These are phyloP conservation scores for Lithocarpus polystachyus DNA, from an alignment of 306 rosid species.

Conservation along the genomic window DNA sequence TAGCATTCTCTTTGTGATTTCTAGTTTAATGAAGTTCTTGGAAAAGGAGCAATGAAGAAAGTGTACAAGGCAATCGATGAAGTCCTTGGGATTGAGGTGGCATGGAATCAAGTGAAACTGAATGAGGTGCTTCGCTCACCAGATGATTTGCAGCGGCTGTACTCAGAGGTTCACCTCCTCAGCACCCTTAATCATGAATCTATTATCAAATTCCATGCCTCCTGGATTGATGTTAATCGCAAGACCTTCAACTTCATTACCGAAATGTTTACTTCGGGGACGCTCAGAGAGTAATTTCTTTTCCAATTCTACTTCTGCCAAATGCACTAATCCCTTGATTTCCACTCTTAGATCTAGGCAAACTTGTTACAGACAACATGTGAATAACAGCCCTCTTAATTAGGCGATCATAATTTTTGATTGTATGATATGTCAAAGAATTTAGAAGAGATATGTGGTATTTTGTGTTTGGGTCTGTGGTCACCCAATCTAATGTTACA, in stretches of 20 bases:
- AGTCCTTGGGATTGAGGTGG: constrained; percentile 82
- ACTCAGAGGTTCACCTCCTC: constrained; percentile 93
- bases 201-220: constrained; percentile 71
- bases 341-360: constrained; percentile 2
- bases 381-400: neutral
- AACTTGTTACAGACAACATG: neutral
- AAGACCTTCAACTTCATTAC: constrained; percentile 83
- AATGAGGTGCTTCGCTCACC: constrained; percentile 63
- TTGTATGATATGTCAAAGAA: neutral
- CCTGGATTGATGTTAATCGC: constrained; percentile 73
- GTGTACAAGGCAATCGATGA: constrained; percentile 90
- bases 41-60: constrained; percentile 89
- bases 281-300: constrained; percentile 74
- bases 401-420: neutral
- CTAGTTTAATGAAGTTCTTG: constrained; percentile 72
- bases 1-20: constrained; percentile 9
- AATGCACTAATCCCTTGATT: neutral
- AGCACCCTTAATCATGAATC: constrained; percentile 76
- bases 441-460: neutral
- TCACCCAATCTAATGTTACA: neutral
- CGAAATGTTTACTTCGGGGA: constrained; percentile 85
- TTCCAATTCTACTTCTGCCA: constrained; percentile 24
- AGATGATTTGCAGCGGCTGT: constrained; percentile 79
- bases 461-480: neutral
- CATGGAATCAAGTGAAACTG: constrained; percentile 84